Conservation (phyloP, 2,329 filamentous ascomycete genomes). For the Phialophora tarda region DNA sequence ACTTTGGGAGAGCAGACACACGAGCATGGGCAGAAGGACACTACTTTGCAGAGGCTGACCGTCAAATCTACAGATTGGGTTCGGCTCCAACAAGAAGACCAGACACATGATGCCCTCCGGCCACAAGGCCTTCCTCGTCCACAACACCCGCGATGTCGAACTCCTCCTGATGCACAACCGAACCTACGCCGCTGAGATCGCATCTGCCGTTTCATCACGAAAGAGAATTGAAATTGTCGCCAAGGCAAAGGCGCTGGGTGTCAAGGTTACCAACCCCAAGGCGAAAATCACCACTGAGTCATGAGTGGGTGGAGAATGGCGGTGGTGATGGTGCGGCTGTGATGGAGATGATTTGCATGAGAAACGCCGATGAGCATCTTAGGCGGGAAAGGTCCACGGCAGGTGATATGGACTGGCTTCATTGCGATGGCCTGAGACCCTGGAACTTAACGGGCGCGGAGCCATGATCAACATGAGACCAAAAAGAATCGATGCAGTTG, state of each 20-base stretch:
- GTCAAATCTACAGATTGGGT: slow-evolving; percentile 76
- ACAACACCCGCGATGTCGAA: slow-evolving; percentile 94
- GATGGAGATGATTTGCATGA: slow-evolving; percentile 20
- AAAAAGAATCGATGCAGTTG: slow-evolving; percentile 32
- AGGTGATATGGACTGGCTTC: slow-evolving; percentile 15
- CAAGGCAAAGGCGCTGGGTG: slow-evolving; percentile 95
- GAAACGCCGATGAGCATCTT: slow-evolving; percentile 14
- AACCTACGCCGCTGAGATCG: slow-evolving; percentile 98
- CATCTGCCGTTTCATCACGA: slow-evolving; percentile 95
- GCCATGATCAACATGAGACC: slow-evolving; percentile 18
- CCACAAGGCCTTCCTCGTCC: slow-evolving; percentile 99
- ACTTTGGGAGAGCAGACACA: neutral
- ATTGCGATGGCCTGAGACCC: neutral
- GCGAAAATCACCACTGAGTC: slow-evolving; percentile 97
- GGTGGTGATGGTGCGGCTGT: slow-evolving; percentile 1
- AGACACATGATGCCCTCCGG: slow-evolving; percentile 98
- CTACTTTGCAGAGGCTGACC: slow-evolving; percentile 26
- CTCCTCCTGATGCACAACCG: slow-evolving; percentile 99
- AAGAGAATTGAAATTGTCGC: slow-evolving; percentile 98
- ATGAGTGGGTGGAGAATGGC: slow-evolving; percentile 53
- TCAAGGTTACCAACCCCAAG: slow-evolving; percentile 99
- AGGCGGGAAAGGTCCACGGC: slow-evolving; percentile 20
- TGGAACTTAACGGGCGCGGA: slow-evolving; percentile 1
- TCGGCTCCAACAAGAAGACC: slow-evolving; percentile 99
- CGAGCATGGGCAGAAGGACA: slow-evolving; percentile 11